These are phyloP conservation scores for Arachis monticola DNA, from an alignment of 331 rosid species.

Conservation along the genomic window DNA sequence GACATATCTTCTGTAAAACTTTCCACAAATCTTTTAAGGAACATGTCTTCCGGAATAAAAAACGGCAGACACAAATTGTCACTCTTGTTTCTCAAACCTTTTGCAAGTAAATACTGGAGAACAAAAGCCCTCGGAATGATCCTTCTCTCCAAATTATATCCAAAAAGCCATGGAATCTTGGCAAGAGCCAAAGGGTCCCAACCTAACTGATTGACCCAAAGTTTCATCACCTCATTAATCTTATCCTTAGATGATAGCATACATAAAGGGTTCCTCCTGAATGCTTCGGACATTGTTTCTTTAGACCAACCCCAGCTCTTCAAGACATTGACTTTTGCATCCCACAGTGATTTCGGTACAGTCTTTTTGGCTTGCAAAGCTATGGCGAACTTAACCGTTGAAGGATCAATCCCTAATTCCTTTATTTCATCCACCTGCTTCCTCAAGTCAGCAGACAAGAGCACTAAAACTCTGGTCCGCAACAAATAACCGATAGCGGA, in stretches of 20 bases:
- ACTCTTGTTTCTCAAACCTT: constrained; percentile 40
- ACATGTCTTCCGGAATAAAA: constrained; percentile 3
- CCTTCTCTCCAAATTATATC: constrained; percentile 39
- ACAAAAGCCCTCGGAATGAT: constrained; percentile 42
- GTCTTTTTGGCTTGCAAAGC: constrained; percentile 2
- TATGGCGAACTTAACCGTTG: background rate
- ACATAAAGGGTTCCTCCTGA: constrained; percentile 21
- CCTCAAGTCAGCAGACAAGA: background rate
- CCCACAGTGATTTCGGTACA: background rate
- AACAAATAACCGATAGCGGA: no score
- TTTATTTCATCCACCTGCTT: constrained; percentile 9
- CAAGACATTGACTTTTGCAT: constrained; percentile 25
- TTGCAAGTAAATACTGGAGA: constrained; percentile 13
- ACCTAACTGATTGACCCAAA: constrained; percentile 40
- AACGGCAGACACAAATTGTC: constrained; percentile 20
- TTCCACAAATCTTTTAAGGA: constrained; percentile 48
- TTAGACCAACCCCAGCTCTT: constrained; percentile 48
- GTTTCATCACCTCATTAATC: constrained; percentile 35
- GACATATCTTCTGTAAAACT: constrained; percentile 18
- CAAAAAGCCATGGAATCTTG: background rate
- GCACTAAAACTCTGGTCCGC: background rate
- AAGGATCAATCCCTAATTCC: constrained; percentile 35
- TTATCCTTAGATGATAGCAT: constrained; percentile 39
- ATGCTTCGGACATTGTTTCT: constrained; percentile 26
- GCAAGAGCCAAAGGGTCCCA: constrained; percentile 26